These are phyloP conservation scores for Lactuca saligna DNA, from an alignment of 129 eudicot species.

Conservation along the genomic window DNA sequence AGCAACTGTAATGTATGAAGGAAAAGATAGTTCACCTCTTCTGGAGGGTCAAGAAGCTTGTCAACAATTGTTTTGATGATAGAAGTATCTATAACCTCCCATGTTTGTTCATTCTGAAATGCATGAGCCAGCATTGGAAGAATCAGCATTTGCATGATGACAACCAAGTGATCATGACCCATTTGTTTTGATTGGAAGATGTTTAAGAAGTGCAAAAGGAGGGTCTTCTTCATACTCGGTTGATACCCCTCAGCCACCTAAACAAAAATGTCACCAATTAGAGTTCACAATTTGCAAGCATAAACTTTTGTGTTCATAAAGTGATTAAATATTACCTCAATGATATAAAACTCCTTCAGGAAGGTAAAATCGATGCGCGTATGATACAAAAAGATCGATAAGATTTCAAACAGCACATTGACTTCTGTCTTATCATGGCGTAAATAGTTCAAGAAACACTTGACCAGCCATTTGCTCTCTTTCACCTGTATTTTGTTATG, in stretches of 20 bases:
- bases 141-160: constrained; percentile 96
- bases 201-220: constrained; percentile 76
- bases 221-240: constrained; percentile 80
- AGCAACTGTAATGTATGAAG: not conserved
- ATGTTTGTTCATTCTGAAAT: constrained; percentile 89
- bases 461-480: constrained; percentile 99
- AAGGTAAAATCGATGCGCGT: constrained; percentile 92
- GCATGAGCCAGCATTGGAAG: constrained; percentile 98
- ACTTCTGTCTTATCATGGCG: constrained; percentile 92
- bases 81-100: constrained; percentile 93
- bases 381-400: constrained; percentile 79
- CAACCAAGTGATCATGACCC: constrained; percentile 92
- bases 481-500: constrained; percentile 66
- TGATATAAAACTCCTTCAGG: constrained; percentile 89
- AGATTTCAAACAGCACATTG: constrained; percentile 86
- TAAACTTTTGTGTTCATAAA: constrained; percentile 2
- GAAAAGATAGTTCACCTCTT: constrained; percentile 59
- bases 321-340: constrained; percentile 60
- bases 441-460: constrained; percentile 91
- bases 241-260: constrained; percentile 97
- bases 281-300: not conserved
- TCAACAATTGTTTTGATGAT: constrained; percentile 90
- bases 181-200: constrained; percentile 86
- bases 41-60: constrained; percentile 95
- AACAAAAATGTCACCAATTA: constrained; percentile 3